Base-by-base conservation (phyloP, 2,329 filamentous ascomycete genomes). In the Fusarium begoniae region DNA sequence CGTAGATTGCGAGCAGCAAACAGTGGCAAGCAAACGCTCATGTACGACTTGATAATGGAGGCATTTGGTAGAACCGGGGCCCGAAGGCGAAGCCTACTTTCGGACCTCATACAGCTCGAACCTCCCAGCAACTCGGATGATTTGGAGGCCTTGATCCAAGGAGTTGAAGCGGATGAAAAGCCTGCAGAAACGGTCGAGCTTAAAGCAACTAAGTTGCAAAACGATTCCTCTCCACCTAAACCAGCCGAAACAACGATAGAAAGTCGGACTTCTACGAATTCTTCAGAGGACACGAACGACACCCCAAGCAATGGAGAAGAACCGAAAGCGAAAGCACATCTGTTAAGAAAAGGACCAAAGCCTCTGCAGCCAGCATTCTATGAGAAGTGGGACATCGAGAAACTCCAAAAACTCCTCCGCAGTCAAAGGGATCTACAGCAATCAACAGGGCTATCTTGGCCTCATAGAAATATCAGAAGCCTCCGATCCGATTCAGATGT, bases 1-100 rank as follows among this genome's bases (percentile, higher is more conserved):
- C 85, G 85, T 41, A 82, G 80, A 17, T 80, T 92, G 2, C 84
- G 86, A 40, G 87, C 87, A 6, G 89, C 89, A 72, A 88, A 88
- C 70, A 78, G 82, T 17, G 90, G 90, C 40, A 83, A 89, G 68
- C 67, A 82, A 40, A 57, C 70, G 1, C 85, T 85, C 56, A 85
- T 91, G 82, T 79, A 82, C 37, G 82, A 79, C 15, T 79, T 92
- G 14, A 82, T 90, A 38, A 74, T 83, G 48, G 77, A 84, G 26
- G 86, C 84, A 3, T 90, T 90, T 74, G 90, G 88, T 12, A 84
- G 90, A 37, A 74, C 80, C 1, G 90, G 90, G 24, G 83, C 82
- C 63, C 82, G 87, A 40, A 84, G 89, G 48, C 85, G 87, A 20
- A 77, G 85, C 57, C 82, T 92, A 6, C 72, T 88, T 44, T 72